A percentile compares a stretch with the other conserved stretches of the same genome.
Conservation (phyloP, 495 filamentous ascomycete species). For the Clohesyomyces aquaticus region DNA sequence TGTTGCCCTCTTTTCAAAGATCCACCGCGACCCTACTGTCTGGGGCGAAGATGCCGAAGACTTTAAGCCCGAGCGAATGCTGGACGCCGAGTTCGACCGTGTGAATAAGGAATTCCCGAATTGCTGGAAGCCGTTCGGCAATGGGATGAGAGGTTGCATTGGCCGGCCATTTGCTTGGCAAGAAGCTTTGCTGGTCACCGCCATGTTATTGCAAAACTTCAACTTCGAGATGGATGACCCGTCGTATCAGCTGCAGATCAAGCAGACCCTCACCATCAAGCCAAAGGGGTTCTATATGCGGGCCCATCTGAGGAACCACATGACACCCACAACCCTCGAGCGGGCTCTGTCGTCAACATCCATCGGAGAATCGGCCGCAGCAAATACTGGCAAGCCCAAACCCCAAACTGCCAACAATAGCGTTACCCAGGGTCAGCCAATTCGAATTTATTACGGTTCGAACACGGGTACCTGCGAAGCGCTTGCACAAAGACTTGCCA, state of each 20-base stretch:
- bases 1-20: slow-evolving; percentile 61
- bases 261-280: slow-evolving; percentile 76
- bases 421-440: slow-evolving; percentile 45
- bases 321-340: slow-evolving; percentile 63
- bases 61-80: slow-evolving; percentile 67
- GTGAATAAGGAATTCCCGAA: slow-evolving; percentile 53
- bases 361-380: slow-evolving; percentile 36
- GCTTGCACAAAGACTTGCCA: slow-evolving; percentile 65
- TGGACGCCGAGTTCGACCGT: slow-evolving; percentile 58
- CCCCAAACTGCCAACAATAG: background rate
- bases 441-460: slow-evolving; percentile 73
- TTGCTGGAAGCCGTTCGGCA: slow-evolving; percentile 67
- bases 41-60: slow-evolving; percentile 59
- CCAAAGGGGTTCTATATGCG: slow-evolving; percentile 74
- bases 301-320: slow-evolving; percentile 59
- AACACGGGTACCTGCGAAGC: slow-evolving; percentile 76
- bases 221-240: slow-evolving; percentile 62
- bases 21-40: slow-evolving; percentile 70
- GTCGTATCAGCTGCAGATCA: slow-evolving; percentile 65
- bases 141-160: slow-evolving; percentile 56
- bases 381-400: no score
- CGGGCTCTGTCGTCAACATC: slow-evolving; percentile 49
- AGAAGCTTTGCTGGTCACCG: slow-evolving; percentile 58
- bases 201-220: slow-evolving; percentile 65
- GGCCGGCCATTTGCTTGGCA: slow-evolving; percentile 69